Base-by-base conservation (phyloP, 2,329 filamentous ascomycete genomes). In the Arthrinium phaeospermum region DNA sequence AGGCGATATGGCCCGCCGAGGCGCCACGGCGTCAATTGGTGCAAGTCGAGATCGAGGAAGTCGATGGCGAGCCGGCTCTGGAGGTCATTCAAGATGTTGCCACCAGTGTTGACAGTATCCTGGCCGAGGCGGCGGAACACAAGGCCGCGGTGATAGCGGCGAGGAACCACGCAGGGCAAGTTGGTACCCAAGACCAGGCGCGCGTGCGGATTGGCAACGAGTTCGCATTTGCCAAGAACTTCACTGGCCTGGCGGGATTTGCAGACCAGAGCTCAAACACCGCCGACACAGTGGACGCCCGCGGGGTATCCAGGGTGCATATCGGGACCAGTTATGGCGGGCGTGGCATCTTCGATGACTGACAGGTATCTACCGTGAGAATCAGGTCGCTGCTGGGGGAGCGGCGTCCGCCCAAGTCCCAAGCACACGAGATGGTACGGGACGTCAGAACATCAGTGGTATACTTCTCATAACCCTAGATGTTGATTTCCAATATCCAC, bases 1-100 rank as follows among this genome's bases (percentile, higher is more conserved):
- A 71, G 41, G 64, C 6, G 2, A 37, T 71, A 22, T 71, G 47
- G 47, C 70, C 70, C 10, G 51, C 37, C 22, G 49, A 67, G 37
- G 70, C 22, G n/a, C 34, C 19, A 24, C 44, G 70, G 30, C 70
- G 57, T 30, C 22, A 14, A 16, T 22, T 71, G 44, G 70, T 41
- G 22, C 51, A 67, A 30, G 34, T 67, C 37, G 70, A 71, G 24
- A 67, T 71, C 45, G 70, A 71, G 70, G 70, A 67, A 27, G 44
- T 71, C 51, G 19, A 71, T 13, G 70, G 51, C 8, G 70, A 27
- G 6, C 41, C 27, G 16, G 24, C 47, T 16, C 70, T 71, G 22
- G 30, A 24, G 27, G 19, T 41, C 0, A 30, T 71, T 4, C 57
- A 67, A 37, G 53, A 71, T 8, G 70, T 30, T 10, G 70, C 37